Evolutionary conservation across 306 rosid species (phyloP).

Genomic region (Cucurbita moschata): DNA sequence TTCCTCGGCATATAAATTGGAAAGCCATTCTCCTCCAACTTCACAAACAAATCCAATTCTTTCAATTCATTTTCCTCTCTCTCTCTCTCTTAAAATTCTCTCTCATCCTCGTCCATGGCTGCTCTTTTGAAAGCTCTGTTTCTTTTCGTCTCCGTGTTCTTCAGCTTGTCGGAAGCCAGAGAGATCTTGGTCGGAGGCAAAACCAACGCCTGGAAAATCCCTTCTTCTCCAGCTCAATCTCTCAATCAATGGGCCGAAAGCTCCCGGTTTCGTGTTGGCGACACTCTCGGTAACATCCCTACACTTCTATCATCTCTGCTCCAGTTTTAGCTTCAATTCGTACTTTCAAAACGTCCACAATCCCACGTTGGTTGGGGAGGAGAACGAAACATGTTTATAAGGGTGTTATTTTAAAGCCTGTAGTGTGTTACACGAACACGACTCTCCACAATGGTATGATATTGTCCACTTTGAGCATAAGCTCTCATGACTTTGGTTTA

Average conservation of each 20-base stretch:
- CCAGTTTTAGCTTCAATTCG: too few species aligned
- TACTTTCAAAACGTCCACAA: background rate
- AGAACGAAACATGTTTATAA: too few species aligned
- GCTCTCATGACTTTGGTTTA: too few species aligned
- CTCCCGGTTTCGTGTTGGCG: conserved; percentile 49
- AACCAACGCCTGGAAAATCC: conserved; percentile 50
- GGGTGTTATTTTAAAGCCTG: too few species aligned
- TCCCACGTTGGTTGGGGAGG: too few species aligned
- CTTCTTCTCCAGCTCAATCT: conserved; percentile 50
- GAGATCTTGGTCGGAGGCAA: conserved; percentile 68
- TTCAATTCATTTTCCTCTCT: background rate
- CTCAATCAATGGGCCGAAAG: conserved; percentile 74
- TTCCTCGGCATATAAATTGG: conserved; percentile 15
- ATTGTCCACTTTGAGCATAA: too few species aligned
- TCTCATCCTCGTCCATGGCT: conserved; percentile 24
- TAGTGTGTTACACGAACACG: too few species aligned
- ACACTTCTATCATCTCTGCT: too few species aligned
- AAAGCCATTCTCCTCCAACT: background rate
- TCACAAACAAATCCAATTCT: background rate
- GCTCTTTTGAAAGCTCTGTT: conserved; percentile 9
- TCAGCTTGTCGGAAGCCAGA: conserved; percentile 43
- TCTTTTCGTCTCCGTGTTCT: conserved; percentile 12
- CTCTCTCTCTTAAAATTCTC: too few species aligned
- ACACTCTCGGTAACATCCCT: conserved; percentile 39
- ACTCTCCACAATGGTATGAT: too few species aligned